Conservation (phyloP, 352 stramenopile genomes). For the Halophytophthora polymorphica region DNA sequence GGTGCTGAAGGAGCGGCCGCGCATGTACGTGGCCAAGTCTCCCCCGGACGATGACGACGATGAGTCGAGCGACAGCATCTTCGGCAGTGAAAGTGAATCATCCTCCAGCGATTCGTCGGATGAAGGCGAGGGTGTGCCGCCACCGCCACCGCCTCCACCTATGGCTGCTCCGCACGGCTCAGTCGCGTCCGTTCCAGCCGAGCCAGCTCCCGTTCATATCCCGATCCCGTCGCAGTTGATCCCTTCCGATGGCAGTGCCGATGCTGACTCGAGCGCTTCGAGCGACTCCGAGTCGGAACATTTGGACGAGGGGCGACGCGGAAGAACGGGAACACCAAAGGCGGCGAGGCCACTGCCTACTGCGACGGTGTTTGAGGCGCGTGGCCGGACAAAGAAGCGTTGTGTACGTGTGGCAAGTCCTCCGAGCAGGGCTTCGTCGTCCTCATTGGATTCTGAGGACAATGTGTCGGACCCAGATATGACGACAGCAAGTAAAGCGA, state of each 20-base stretch:
- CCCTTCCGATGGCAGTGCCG: slow-evolving; percentile 38
- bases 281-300: slow-evolving; percentile 40
- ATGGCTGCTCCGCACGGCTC: slow-evolving; percentile 15
- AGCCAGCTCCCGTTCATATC: slow-evolving; percentile 7
- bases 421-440: slow-evolving; percentile 10
- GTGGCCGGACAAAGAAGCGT: neutral
- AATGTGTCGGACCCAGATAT: slow-evolving; percentile 18
- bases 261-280: slow-evolving; percentile 49
- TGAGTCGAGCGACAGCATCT: slow-evolving; percentile 86
- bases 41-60: slow-evolving; percentile 63
- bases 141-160: slow-evolving; percentile 41
- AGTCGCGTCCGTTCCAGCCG: slow-evolving; percentile 8
- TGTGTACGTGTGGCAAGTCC: neutral
- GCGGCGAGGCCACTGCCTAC: slow-evolving; percentile 17
- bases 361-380: slow-evolving; percentile 3
- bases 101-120: slow-evolving; percentile 41
- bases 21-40: slow-evolving; percentile 77
- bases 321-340: slow-evolving; percentile 1
- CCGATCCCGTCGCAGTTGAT: slow-evolving; percentile 28
- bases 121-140: slow-evolving; percentile 32
- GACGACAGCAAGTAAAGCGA: slow-evolving; percentile 17
- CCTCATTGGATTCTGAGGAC: slow-evolving; percentile 26
- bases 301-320: slow-evolving; percentile 9
- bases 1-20: slow-evolving; percentile 59
- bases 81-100: slow-evolving; percentile 73